Conservation (phyloP, 805 yeast species). For the Lipomyces japonicus region DNA sequence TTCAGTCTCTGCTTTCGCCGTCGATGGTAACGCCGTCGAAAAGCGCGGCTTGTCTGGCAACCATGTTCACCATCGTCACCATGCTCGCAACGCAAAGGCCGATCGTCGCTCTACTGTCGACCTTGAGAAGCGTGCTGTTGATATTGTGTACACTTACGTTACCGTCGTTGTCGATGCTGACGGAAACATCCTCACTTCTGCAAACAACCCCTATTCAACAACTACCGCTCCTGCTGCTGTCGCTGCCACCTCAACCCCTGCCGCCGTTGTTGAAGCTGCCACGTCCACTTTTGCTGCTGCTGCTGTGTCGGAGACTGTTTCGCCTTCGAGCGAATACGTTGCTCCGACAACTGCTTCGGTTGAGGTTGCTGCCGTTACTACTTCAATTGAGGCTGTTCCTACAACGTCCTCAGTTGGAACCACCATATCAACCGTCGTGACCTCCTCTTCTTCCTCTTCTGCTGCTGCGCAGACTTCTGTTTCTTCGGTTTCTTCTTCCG, state of each 20-base stretch:
- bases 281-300: slow-evolving; percentile 27
- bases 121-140: slow-evolving; percentile 40
- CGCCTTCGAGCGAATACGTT: slow-evolving; percentile 33
- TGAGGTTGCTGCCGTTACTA: slow-evolving; percentile 34
- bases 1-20: slow-evolving; percentile 5
- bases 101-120: slow-evolving; percentile 26
- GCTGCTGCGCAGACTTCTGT: slow-evolving; percentile 10
- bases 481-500: slow-evolving; percentile 35
- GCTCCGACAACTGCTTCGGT: slow-evolving; percentile 29
- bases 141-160: slow-evolving; percentile 47
- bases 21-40: background rate
- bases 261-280: slow-evolving; percentile 24
- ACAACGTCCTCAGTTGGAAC: slow-evolving; percentile 23
- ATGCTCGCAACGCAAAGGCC: slow-evolving; percentile 27
- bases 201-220: slow-evolving; percentile 40
- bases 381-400: slow-evolving; percentile 34
- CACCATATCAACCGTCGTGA: slow-evolving; percentile 25
- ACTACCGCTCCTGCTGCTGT: slow-evolving; percentile 36
- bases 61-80: slow-evolving; percentile 27
- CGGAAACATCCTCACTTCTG: slow-evolving; percentile 37
- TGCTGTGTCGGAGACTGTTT: slow-evolving; percentile 30
- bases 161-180: slow-evolving; percentile 43
- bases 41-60: slow-evolving; percentile 4
- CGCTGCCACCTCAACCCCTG: slow-evolving; percentile 25
- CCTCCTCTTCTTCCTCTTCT: slow-evolving; percentile 20